A percentile compares a stretch with the other conserved stretches of the same genome.
These are phyloP conservation scores for Caulochytrium protostelioides DNA, from an alignment of 371 early-diverging fungal species.

Conservation along the genomic window DNA sequence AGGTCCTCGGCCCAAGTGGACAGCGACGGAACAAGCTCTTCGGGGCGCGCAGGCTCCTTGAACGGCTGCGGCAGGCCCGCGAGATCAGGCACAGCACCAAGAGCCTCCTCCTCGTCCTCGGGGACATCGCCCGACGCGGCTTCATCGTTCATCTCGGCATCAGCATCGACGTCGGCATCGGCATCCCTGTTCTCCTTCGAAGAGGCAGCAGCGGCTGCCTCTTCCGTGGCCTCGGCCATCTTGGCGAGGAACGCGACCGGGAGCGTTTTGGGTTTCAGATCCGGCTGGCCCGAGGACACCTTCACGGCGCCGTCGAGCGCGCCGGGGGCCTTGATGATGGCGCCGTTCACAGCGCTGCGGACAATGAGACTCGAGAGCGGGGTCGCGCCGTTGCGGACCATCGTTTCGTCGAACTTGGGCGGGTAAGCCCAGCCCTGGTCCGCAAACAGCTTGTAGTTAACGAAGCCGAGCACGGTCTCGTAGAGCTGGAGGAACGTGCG, in stretches of 20 bases:
- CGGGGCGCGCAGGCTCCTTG: too few species aligned
- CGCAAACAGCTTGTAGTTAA: conserved; percentile 75
- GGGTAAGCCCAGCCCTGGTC: conserved; percentile 73
- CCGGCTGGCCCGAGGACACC: conserved; percentile 6
- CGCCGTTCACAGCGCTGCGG: too few species aligned
- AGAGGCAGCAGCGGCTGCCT: conserved; percentile 1
- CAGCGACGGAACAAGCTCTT: not conserved
- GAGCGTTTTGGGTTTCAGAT: too few species aligned
- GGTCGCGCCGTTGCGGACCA: too few species aligned
- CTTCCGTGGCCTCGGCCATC: conserved; percentile 3
- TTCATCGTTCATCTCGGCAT: conserved; percentile 5
- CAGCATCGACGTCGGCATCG: conserved; percentile 9
- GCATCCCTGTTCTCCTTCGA: conserved; percentile 7
- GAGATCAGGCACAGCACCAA: not conserved
- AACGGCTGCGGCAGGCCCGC: too few species aligned
- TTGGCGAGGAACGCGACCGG: too few species aligned
- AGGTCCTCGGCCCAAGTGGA: too few species aligned
- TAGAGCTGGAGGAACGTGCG: conserved; percentile 88
- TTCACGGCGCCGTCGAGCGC: conserved; percentile 4
- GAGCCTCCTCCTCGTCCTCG: conserved; percentile 1
- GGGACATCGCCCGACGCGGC: conserved; percentile 3
- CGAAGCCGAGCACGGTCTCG: conserved; percentile 75
- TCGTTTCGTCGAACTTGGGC: conserved; percentile 43
- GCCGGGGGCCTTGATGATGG: conserved; percentile 5
- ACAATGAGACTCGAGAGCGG: too few species aligned